Conservation (phyloP, 2,329 filamentous ascomycete genomes). For the Colletotrichum gloeosporioides region DNA sequence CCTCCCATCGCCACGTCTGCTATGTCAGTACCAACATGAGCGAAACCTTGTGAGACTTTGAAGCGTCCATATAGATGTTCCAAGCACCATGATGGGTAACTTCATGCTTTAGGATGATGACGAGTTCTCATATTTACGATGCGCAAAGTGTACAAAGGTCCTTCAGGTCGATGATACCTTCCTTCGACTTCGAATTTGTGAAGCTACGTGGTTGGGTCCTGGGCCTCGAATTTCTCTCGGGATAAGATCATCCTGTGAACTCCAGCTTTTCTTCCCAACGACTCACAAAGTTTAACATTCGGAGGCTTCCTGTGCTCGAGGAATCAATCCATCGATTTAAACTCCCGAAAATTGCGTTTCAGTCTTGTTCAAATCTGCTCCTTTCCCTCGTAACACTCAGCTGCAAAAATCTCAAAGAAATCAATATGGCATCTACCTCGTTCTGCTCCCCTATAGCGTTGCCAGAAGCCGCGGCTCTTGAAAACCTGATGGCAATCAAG, state of each 20-base stretch:
- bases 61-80: not conserved
- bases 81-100: no score
- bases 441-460: not conserved
- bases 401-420: not conserved
- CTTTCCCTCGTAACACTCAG: not conserved
- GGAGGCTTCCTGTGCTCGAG: no score
- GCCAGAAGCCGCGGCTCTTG: not conserved
- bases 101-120: no score
- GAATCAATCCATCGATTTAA: fast-evolving
- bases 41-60: not conserved
- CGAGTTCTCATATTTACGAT: no score
- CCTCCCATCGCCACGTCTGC: not conserved
- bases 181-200: not conserved
- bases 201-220: no score
- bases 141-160: no score
- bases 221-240: no score
- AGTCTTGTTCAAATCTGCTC: not conserved
- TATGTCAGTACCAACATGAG: not conserved
- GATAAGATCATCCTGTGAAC: not conserved
- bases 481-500: not conserved
- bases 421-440: not conserved
- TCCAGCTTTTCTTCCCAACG: fast-evolving
- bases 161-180: not conserved
- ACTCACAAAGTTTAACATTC: not conserved
- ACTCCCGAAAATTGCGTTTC: not conserved